These are phyloP conservation scores for Arabidopsis thaliana DNA, from an alignment of 345 rosid species.

Conservation along the genomic window TAIR10.1 NC_003076.8:26745001-26745500, in stretches of 20 bases:
- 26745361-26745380: constrained; percentile 11
- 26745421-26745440: constrained; percentile 20
- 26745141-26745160: constrained; percentile 36
- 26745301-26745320: constrained; percentile 30
- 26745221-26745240: constrained; percentile 2
- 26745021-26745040: constrained; percentile 40
- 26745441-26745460: background rate
- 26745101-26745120: constrained; percentile 30
- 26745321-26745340: constrained; percentile 29
- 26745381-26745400: background rate
- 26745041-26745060: constrained; percentile 23
- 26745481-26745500: constrained; percentile 31
- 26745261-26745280: constrained; percentile 25
- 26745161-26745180: background rate
- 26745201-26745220: background rate
- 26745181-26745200: constrained; percentile 3
- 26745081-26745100: constrained; percentile 39
- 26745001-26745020: constrained; percentile 28
- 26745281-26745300: constrained; percentile 38
- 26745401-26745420: constrained; percentile 6
- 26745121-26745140: constrained; percentile 38
- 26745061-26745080: constrained; percentile 27
- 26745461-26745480: constrained; percentile 19
- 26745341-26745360: constrained; percentile 5
- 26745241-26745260: constrained; percentile 46